Base-by-base conservation (phyloP, 2,329 filamentous ascomycete species). In the Capronia americana region DNA sequence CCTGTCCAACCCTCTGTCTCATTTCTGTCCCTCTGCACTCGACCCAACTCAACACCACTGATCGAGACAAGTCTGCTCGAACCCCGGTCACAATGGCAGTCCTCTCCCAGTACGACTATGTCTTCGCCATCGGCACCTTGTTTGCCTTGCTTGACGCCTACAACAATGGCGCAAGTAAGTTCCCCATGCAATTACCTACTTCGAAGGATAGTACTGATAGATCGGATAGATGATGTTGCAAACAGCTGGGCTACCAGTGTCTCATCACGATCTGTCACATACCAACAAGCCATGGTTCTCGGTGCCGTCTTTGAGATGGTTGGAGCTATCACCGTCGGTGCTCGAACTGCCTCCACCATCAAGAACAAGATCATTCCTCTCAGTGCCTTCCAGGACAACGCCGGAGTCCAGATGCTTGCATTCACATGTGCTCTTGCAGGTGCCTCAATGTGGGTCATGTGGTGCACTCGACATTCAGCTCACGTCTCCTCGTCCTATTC, bases 241-340 rank as follows among this genome's bases (percentile, higher is more conserved):
- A 94, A 94, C 80, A 82, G 91, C 58, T 93, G 90, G 89, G 91
- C 91, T 7, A 93, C 91, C 73, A 90, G 87, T 74, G 90, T 93
- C 66, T 93, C 91, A 23, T 93, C 91, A n/a, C 82, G 91, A 61
- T 93, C 91, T 71, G 83, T 92, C 74, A 83, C 88, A 1, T 90
- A 92, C 80, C 79, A 86, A 72, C 87, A 89, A 79, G 90, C 88
- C 70, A 90, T 90, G 87, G 72, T 89, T 38, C 80, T 90, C 56
- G 86, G 87, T 56, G 84, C 86, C 55, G 77, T 91, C 69, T 91
- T 91, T 77, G 89, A 92, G 77, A 82, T 91, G 77, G 77, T 87
- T 55, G 89, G 89, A 55, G 89, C 89, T 69, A 81, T 91, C 72
- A 82, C 86, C 3, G 88, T 90, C 69, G 89, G 88, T 62, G 87